Percentiles rank a stretch among this genome's conserved stretches.
phyloP scores from a whole-genome alignment of 2,329 filamentous ascomycete species.

The Trichoderma sp. region DNA sequence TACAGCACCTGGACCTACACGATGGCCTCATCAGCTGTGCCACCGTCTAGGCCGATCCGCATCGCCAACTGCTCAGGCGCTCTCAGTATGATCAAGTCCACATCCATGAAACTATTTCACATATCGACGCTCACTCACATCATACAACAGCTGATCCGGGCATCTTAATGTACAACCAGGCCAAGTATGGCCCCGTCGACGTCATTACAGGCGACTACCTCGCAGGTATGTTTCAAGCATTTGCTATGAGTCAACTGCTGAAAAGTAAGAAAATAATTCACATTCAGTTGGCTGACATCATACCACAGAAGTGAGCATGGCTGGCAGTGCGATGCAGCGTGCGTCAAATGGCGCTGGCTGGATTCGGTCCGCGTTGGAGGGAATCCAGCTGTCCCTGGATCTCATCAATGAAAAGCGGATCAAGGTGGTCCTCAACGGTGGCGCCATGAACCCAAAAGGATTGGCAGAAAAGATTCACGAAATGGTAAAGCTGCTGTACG shows the following conservation, averaged over 20 bases:
- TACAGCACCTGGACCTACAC: no score
- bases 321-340: slow-evolving; percentile 22
- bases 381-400: slow-evolving; percentile 27
- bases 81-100: slow-evolving; percentile 18
- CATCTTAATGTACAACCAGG: slow-evolving; percentile 31
- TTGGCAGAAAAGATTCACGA: slow-evolving; percentile 39
- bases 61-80: slow-evolving; percentile 30
- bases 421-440: slow-evolving; percentile 56
- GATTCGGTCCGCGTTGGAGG: slow-evolving; percentile 23
- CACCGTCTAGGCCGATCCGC: slow-evolving; percentile 22
- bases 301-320: slow-evolving; percentile 29
- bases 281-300: not conserved
- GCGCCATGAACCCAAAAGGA: slow-evolving; percentile 52
- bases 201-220: slow-evolving; percentile 55
- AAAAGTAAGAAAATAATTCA: not conserved
- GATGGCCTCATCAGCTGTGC: not conserved
- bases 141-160: slow-evolving; percentile 22
- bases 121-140: not conserved
- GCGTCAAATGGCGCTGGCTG: not conserved
- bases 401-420: slow-evolving; percentile 46
- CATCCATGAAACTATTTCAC: not conserved
- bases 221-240: slow-evolving; percentile 33
- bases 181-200: slow-evolving; percentile 37
- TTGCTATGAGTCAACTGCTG: not conserved
- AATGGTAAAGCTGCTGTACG: slow-evolving; percentile 13